These are phyloP conservation scores for Lagerstroemia speciosa DNA, from an alignment of 345 rosid genomes.

Conservation along the genomic window DNA sequence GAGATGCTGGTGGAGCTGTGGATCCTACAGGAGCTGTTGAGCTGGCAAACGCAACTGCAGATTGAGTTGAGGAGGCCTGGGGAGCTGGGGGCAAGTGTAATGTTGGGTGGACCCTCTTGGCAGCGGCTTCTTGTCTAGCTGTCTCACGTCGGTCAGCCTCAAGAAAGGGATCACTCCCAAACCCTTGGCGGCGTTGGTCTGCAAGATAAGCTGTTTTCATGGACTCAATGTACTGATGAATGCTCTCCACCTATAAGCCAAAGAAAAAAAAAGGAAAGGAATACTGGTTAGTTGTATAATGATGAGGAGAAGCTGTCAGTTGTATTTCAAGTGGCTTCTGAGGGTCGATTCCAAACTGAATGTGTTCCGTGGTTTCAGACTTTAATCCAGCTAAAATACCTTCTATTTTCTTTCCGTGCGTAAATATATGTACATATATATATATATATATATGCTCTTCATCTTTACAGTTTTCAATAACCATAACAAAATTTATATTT, in stretches of 20 bases:
- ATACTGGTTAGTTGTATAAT: neutral
- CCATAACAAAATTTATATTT: neutral
- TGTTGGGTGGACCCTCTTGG: slow-evolving; percentile 93
- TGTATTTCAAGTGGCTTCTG: neutral
- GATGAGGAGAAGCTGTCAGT: neutral
- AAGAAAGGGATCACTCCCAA: slow-evolving; percentile 73
- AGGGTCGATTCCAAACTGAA: neutral
- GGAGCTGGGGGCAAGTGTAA: slow-evolving; percentile 69
- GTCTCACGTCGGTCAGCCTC: slow-evolving; percentile 95
- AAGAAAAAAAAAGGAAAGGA: neutral
- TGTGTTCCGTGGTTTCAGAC: neutral
- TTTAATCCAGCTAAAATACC: neutral
- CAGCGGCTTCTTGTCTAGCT: slow-evolving; percentile 96
- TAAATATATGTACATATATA: neutral
- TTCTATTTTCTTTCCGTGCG: neutral
- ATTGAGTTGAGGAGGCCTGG: slow-evolving; percentile 59
- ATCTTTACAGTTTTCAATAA: neutral
- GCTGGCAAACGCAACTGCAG: slow-evolving; percentile 49
- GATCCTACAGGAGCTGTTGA: slow-evolving; percentile 41
- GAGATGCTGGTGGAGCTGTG: slow-evolving; percentile 37
- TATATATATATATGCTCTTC: neutral
- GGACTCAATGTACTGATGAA: slow-evolving; percentile 84
- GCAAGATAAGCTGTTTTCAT: slow-evolving; percentile 85
- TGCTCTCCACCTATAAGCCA: slow-evolving; percentile 60
- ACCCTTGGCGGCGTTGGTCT: slow-evolving; percentile 82